phyloP scores from a whole-genome alignment of 768 basidiomycete genomes.

The Royoungia palumana region DNA sequence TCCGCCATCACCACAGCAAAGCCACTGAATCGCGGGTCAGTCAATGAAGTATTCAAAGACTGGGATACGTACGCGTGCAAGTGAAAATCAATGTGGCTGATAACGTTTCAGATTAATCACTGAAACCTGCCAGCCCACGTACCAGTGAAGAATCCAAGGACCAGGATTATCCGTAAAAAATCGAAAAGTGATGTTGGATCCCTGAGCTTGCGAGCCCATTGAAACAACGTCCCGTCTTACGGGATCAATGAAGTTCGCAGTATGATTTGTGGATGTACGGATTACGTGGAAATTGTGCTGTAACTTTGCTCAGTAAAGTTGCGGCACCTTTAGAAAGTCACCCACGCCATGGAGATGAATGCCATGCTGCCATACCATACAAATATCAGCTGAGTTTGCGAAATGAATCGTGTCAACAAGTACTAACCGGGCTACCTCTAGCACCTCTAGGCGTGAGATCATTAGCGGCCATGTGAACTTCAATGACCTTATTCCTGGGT shows the following conservation, averaged over 20 bases:
- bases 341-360: conserved; percentile 42
- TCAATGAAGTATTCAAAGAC: not conserved
- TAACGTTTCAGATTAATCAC: not conserved
- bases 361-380: conserved; percentile 28
- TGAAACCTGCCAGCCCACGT: not conserved
- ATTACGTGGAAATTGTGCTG: conserved; percentile 42
- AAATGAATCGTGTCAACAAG: not conserved
- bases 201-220: conserved; percentile 32
- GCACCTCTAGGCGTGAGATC: conserved; percentile 31
- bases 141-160: conserved; percentile 52
- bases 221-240: conserved; percentile 34
- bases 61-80: conserved; percentile 20
- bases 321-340: not conserved
- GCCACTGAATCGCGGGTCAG: conserved; percentile 19
- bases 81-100: conserved; percentile 33
- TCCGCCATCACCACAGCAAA: conserved; percentile 33
- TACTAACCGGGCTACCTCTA: conserved; percentile 35
- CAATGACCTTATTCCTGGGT: conserved; percentile 44
- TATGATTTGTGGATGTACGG: conserved; percentile 29
- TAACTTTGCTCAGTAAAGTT: not conserved
- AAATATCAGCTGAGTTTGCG: not conserved
- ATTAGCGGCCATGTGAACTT: conserved; percentile 45
- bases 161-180: conserved; percentile 68
- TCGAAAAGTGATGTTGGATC: conserved; percentile 49
- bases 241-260: conserved; percentile 37